These are phyloP conservation scores for Hevea brasiliensis DNA, from an alignment of 345 rosid species.

Conservation along the genomic window DNA sequence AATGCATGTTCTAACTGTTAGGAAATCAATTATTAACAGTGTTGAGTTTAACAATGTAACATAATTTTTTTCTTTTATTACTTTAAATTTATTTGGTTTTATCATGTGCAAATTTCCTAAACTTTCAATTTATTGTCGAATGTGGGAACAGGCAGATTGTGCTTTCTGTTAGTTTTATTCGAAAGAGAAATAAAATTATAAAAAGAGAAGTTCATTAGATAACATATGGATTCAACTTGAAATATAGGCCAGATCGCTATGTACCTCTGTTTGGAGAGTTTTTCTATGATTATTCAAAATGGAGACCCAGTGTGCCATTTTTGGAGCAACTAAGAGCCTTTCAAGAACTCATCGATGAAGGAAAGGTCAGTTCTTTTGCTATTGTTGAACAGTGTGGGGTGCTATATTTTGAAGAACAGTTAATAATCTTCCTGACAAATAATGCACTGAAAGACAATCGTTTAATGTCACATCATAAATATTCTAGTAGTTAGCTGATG, in stretches of 20 bases:
- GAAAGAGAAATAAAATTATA: background rate
- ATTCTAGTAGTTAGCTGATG: conserved; percentile 2
- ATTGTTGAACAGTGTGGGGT: background rate
- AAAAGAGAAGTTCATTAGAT: background rate
- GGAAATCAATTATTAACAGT: background rate
- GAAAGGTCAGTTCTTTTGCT: conserved; percentile 55
- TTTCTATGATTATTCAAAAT: conserved; percentile 60
- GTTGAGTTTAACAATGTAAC: background rate
- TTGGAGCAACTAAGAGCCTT: conserved; percentile 79
- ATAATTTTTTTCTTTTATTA: background rate
- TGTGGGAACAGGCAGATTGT: background rate
- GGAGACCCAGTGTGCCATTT: conserved; percentile 81
- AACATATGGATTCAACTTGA: conserved; percentile 14
- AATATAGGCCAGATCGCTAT: conserved; percentile 91
- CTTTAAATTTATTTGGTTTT: background rate
- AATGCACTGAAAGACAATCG: background rate
- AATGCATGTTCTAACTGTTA: background rate
- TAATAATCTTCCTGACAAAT: background rate
- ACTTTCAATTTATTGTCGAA: background rate
- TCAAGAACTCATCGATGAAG: conserved; percentile 74
- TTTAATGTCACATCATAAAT: background rate
- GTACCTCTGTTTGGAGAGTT: conserved; percentile 80
- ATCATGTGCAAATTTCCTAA: background rate
- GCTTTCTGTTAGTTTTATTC: background rate
- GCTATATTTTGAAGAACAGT: background rate